Evolutionary conservation across 2,329 filamentous ascomycete genomes (phyloP).

Genomic region (Ophiostoma piceae): DNA sequence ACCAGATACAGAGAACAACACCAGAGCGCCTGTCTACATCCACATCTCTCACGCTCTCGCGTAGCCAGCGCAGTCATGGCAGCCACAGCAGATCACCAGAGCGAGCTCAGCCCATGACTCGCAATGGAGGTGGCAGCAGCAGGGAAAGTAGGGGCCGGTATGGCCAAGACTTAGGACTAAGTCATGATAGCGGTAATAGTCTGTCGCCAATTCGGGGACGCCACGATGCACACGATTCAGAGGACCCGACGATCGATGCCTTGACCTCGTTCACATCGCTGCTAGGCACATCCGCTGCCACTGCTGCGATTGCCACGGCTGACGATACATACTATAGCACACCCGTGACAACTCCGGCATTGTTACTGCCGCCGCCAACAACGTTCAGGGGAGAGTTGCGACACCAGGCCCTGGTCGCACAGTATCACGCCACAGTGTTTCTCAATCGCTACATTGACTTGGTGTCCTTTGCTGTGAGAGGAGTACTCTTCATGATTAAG

Average conservation of each 20-base stretch:
- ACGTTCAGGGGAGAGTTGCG: conserved; percentile 34
- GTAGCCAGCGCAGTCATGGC: conserved; percentile 42
- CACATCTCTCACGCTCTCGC: conserved; percentile 39
- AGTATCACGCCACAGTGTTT: conserved; percentile 37
- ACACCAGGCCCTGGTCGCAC: conserved; percentile 35
- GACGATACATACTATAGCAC: not conserved
- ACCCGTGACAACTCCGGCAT: conserved; percentile 29
- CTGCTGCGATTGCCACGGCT: not conserved
- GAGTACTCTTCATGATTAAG: conserved; percentile 64
- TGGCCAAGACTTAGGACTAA: not conserved
- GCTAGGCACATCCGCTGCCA: not conserved
- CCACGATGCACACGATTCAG: not conserved
- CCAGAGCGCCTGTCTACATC: conserved; percentile 30
- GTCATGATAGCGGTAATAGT: conserved; percentile 5
- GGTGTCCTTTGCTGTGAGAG: conserved; percentile 43
- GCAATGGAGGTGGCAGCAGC: not conserved
- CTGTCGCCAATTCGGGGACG: conserved; percentile 18
- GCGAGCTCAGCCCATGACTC: conserved; percentile 27
- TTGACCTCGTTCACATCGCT: not conserved
- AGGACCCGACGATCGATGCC: not conserved
- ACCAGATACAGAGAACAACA: conserved; percentile 30
- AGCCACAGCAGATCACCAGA: conserved; percentile 34
- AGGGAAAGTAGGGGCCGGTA: not conserved
- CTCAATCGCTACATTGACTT: conserved; percentile 32
- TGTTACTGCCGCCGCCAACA: conserved; percentile 46